Conservation (phyloP, 2,329 filamentous ascomycete species). For the Daldinia eschscholtzii region DNA sequence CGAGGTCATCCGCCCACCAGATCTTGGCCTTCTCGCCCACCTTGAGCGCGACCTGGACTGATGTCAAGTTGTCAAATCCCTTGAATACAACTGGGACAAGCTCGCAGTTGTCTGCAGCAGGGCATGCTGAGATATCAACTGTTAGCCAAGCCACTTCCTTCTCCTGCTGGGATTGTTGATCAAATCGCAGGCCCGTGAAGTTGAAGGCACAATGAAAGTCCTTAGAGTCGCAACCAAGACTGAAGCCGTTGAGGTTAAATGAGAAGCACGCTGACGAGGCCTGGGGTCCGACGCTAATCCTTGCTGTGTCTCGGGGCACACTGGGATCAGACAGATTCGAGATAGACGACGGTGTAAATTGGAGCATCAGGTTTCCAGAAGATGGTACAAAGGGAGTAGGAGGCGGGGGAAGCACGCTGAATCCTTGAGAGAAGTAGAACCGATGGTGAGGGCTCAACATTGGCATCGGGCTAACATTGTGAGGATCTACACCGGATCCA, state of each 20-base stretch:
- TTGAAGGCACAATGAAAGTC: slow-evolving; percentile 48
- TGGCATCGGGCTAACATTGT: slow-evolving; percentile 43
- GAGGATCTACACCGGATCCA: slow-evolving; percentile 30
- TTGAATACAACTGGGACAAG: slow-evolving; percentile 43
- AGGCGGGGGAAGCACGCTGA: slow-evolving; percentile 44
- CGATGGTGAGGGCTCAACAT: slow-evolving; percentile 51
- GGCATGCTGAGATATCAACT: slow-evolving; percentile 46
- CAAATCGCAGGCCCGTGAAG: slow-evolving; percentile 48
- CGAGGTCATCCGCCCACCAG: slow-evolving; percentile 63
- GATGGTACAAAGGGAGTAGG: slow-evolving; percentile 45
- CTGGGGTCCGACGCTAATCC: slow-evolving; percentile 48
- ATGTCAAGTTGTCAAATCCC: slow-evolving; percentile 48
- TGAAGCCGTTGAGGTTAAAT: slow-evolving; percentile 49
- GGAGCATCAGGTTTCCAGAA: slow-evolving; percentile 50
- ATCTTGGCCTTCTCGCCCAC: slow-evolving; percentile 53
- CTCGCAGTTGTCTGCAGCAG: slow-evolving; percentile 39
- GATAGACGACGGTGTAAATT: slow-evolving; percentile 49
- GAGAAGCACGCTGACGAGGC: slow-evolving; percentile 45
- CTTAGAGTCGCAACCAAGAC: slow-evolving; percentile 49
- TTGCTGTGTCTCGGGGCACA: slow-evolving; percentile 37
- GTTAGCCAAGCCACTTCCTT: slow-evolving; percentile 39
- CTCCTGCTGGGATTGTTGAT: slow-evolving; percentile 36
- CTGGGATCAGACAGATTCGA: slow-evolving; percentile 40
- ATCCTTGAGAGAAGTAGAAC: slow-evolving; percentile 50
- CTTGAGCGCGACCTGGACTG: slow-evolving; percentile 58